Evolutionary conservation across 2,329 filamentous ascomycete genomes (phyloP).

Genomic region (Aspergillus neoniger): DNA sequence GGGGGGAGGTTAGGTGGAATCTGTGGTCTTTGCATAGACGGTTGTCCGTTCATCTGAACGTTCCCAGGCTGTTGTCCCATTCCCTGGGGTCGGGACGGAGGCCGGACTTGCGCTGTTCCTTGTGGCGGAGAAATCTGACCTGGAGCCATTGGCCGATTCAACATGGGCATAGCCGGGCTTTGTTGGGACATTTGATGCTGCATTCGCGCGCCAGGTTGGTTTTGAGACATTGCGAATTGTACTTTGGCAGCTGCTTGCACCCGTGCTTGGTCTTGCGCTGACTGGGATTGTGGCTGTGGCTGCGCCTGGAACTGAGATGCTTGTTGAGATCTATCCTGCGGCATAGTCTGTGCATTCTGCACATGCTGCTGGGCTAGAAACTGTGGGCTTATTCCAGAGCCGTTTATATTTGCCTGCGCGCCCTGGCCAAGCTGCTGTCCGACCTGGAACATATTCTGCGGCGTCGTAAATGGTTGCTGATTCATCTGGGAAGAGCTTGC

Average conservation of each 20-base stretch:
- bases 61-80: conserved; percentile 35
- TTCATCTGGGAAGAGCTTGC: conserved; percentile 60
- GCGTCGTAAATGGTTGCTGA: conserved; percentile 42
- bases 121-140: conserved; percentile 43
- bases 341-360: conserved; percentile 45
- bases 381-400: conserved; percentile 42
- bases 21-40: conserved; percentile 35
- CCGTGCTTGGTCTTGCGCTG: conserved; percentile 41
- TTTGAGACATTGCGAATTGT: conserved; percentile 50
- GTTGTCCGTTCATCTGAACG: conserved; percentile 31
- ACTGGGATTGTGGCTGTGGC: conserved; percentile 35
- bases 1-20: conserved; percentile 40
- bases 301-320: conserved; percentile 36
- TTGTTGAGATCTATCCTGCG: conserved; percentile 46
- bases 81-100: conserved; percentile 36
- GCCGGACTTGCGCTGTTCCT: conserved; percentile 34
- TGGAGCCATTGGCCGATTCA: conserved; percentile 46
- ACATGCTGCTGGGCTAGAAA: conserved; percentile 47
- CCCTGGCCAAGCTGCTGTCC: conserved; percentile 45
- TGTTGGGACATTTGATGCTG: conserved; percentile 44
- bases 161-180: conserved; percentile 44
- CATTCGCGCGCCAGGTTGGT: conserved; percentile 43
- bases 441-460: conserved; percentile 45
- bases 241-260: conserved; percentile 48
- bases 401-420: conserved; percentile 39